Conservation (phyloP, 805 yeast species). For the Hanseniaspora lachancei region DNA sequence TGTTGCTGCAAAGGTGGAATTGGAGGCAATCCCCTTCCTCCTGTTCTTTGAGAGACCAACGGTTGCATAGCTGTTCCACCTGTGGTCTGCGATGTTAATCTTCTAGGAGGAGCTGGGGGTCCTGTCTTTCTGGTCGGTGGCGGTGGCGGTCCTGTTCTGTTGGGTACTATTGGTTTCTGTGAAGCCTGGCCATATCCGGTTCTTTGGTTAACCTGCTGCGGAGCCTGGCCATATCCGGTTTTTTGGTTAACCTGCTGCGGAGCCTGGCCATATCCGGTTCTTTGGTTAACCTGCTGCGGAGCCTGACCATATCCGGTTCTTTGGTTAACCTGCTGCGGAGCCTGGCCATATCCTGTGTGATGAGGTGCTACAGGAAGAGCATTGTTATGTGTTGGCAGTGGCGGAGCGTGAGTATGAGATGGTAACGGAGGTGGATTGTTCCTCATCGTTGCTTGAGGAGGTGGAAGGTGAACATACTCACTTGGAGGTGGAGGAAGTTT, state of each 20-base stretch:
- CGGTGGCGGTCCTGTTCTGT: conserved; percentile 7
- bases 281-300: conserved; percentile 11
- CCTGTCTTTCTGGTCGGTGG: conserved; percentile 13
- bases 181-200: conserved; percentile 13
- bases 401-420: not conserved
- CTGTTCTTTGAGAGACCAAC: conserved; percentile 18
- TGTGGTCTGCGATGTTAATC: conserved; percentile 19
- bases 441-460: not conserved
- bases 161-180: conserved; percentile 14
- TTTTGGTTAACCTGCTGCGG: conserved; percentile 18
- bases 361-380: conserved; percentile 5
- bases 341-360: conserved; percentile 9
- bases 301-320: conserved; percentile 11
- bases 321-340: conserved; percentile 11
- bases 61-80: conserved; percentile 13
- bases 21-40: conserved; percentile 21
- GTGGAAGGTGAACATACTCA: conserved; percentile 14
- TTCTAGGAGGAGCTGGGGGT: conserved; percentile 17
- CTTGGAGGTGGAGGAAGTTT: conserved; percentile 15
- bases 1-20: conserved; percentile 18
- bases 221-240: conserved; percentile 13
- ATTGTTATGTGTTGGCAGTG: not conserved
- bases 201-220: conserved; percentile 19
- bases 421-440: not conserved
- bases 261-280: conserved; percentile 10